Evolutionary conservation across 306 rosid species (phyloP).

Genomic region (Cucurbita ficifolia): DNA sequence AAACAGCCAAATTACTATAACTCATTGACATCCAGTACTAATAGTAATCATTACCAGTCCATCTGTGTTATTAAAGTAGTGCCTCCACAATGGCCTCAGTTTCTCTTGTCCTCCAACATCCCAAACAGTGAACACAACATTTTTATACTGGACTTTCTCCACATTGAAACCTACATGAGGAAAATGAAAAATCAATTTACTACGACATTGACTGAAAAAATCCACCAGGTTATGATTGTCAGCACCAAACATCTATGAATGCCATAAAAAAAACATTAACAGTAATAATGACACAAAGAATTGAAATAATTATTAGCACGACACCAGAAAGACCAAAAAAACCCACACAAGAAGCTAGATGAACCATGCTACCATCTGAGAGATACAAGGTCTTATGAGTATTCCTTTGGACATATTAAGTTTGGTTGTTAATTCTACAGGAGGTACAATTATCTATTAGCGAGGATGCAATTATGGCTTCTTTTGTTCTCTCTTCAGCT

Average conservation of each 20-base stretch:
- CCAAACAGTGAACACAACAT: slow-evolving; percentile 95
- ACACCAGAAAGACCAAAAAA: neutral
- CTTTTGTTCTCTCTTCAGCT: neutral
- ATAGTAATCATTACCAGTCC: slow-evolving; percentile 45
- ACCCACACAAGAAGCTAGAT: neutral
- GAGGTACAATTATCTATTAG: neutral
- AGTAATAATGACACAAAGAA: neutral
- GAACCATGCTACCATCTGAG: neutral
- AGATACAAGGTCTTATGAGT: neutral
- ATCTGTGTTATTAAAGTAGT: slow-evolving; percentile 82
- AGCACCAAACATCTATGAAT: neutral
- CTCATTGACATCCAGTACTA: neutral
- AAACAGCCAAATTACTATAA: slow-evolving; percentile 3
- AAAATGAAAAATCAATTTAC: neutral
- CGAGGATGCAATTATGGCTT: neutral
- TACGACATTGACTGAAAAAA: neutral
- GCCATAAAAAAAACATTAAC: neutral
- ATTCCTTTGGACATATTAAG: neutral
- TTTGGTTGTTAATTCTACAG: neutral
- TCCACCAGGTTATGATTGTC: neutral
- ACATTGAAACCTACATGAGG: slow-evolving; percentile 68
- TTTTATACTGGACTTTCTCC: slow-evolving; percentile 95
- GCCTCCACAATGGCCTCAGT: slow-evolving; percentile 96
- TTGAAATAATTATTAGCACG: neutral
- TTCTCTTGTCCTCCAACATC: slow-evolving; percentile 97